phyloP scores from a whole-genome alignment of 108 stramenopile genomes.

The Nannochloropsis salina region DNA sequence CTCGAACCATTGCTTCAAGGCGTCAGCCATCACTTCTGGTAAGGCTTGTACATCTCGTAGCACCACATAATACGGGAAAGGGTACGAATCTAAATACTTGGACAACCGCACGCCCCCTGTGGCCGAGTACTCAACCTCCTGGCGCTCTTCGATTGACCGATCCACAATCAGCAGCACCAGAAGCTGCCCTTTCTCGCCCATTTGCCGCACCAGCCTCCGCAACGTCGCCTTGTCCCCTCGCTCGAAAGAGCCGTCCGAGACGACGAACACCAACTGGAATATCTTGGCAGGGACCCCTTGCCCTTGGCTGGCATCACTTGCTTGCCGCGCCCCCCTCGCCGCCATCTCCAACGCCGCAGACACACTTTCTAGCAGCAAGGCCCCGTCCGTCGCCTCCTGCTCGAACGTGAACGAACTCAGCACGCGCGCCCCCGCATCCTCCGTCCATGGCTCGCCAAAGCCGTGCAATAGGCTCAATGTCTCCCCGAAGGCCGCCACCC shows the following conservation, averaged over 20 bases:
- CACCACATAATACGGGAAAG: constrained; percentile 93
- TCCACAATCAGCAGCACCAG: constrained; percentile 91
- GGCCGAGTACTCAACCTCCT: neutral
- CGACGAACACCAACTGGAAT: constrained; percentile 76
- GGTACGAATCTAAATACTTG: constrained; percentile 93
- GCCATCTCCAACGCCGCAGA: neutral
- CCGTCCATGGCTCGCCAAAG: constrained; percentile 77
- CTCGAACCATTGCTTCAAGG: constrained; percentile 95
- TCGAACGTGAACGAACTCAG: constrained; percentile 74
- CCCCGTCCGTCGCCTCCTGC: constrained; percentile 39
- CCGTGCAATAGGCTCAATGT: constrained; percentile 66
- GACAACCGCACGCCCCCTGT: constrained; percentile 37
- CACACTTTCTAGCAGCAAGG: constrained; percentile 12
- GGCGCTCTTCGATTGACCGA: constrained; percentile 31
- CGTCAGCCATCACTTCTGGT: constrained; percentile 91
- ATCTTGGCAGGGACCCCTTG: neutral
- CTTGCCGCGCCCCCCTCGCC: neutral
- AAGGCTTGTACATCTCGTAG: constrained; percentile 75
- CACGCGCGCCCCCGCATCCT: constrained; percentile 72
- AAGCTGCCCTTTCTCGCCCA: constrained; percentile 78
- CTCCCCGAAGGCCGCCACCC: constrained; percentile 27
- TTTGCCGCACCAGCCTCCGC: constrained; percentile 73
- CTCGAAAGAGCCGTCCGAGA: constrained; percentile 91
- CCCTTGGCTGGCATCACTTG: too few species aligned
- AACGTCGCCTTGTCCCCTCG: constrained; percentile 74